phyloP scores from a whole-genome alignment of 2,329 filamentous ascomycete species.

The Fusarium sp. region DNA sequence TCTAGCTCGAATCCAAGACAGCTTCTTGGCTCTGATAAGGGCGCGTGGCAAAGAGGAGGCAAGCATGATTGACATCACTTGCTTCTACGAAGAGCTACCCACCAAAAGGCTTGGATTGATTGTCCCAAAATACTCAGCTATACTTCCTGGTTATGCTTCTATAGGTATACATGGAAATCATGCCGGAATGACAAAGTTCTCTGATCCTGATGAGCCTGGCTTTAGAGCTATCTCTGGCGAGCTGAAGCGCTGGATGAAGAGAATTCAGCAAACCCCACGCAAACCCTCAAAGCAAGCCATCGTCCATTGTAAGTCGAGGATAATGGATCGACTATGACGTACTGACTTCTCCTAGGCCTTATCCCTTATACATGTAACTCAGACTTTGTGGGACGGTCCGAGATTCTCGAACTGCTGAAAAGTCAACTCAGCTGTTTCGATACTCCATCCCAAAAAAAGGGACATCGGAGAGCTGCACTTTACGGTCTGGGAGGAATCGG shows the following conservation, averaged over 20 bases:
- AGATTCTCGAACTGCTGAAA: constrained; percentile 13
- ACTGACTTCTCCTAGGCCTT: no score
- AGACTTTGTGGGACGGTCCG: constrained; percentile 27
- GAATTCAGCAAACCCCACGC: not conserved
- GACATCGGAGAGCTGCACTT: constrained; percentile 5
- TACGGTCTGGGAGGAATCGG: constrained; percentile 36
- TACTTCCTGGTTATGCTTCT: constrained; percentile 10
- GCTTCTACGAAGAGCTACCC: constrained; percentile 40
- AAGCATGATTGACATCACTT: constrained; percentile 18
- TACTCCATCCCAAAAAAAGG: no score
- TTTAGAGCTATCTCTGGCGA: constrained; percentile 13
- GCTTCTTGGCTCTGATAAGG: constrained; percentile 25
- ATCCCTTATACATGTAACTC: no score
- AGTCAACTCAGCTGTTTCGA: not conserved
- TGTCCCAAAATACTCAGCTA: constrained; percentile 32
- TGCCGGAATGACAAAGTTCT: constrained; percentile 27
- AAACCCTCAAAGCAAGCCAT: no score
- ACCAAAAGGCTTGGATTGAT: constrained; percentile 7
- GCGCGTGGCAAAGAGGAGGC: not conserved
- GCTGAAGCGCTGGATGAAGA: constrained; percentile 16
- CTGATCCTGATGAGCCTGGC: constrained; percentile 7
- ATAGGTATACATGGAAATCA: constrained; percentile 30
- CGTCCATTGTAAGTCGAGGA: no score
- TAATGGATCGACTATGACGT: no score
- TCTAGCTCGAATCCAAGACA: constrained; percentile 19